phyloP scores from a whole-genome alignment of 83 land plant genomes.

The Diphasiastrum complanatum region DNA sequence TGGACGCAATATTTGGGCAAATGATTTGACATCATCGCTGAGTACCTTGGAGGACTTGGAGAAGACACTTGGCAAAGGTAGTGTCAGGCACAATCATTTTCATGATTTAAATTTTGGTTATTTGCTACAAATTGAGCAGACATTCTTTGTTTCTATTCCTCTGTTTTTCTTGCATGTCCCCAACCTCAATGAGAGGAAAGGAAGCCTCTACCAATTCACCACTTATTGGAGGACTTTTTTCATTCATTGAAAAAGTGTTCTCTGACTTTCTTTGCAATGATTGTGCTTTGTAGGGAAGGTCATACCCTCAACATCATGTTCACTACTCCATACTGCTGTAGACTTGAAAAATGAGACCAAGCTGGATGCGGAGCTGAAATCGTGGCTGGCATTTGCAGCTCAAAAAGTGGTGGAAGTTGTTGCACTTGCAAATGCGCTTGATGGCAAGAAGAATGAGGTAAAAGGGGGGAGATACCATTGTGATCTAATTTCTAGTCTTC shows the following conservation, averaged over 20 bases:
- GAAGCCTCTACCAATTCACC: no score
- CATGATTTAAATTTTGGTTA: no score
- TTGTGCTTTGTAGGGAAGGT: constrained; percentile 39
- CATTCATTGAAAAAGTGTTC: no score
- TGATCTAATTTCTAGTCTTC: no score
- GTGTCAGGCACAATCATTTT: no score
- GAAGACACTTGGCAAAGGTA: constrained; percentile 30
- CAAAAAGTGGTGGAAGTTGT: constrained; percentile 71
- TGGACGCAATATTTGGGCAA: constrained; percentile 53
- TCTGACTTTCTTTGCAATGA: no score
- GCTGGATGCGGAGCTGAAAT: constrained; percentile 62
- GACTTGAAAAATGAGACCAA: constrained; percentile 60
- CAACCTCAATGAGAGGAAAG: no score
- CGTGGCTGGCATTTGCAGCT: constrained; percentile 88
- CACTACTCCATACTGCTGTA: constrained; percentile 70
- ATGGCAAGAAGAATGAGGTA: constrained; percentile 67
- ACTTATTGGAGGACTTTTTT: no score
- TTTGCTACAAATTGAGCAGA: no score
- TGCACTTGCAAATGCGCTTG: constrained; percentile 60
- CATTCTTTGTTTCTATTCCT: no score
- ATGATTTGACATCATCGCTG: constrained; percentile 38
- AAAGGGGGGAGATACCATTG: no score
- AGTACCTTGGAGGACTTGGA: constrained; percentile 20
- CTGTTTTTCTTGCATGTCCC: no score
- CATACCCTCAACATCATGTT: constrained; percentile 63